Conservation (phyloP, 2,329 filamentous ascomycete species). For the Ilyonectria sp. region DNA sequence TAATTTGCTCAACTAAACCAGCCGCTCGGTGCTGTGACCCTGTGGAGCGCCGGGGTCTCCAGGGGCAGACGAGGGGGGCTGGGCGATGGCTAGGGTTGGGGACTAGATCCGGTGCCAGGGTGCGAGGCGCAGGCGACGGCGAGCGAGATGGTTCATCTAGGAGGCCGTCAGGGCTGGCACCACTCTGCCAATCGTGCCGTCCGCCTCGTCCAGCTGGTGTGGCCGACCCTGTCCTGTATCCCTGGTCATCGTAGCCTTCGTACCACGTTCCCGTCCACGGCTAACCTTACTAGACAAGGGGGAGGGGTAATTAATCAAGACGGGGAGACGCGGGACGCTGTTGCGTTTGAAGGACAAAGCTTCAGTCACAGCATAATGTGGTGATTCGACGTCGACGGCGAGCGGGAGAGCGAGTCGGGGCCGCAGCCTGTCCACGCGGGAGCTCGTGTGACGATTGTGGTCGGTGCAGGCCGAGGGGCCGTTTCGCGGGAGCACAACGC, state of each 20-base stretch:
- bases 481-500: slow-evolving; percentile 16
- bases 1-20: slow-evolving; percentile 46
- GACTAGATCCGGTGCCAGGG: slow-evolving; percentile 44
- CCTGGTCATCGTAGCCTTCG: slow-evolving; percentile 14
- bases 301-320: slow-evolving; percentile 27
- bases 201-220: slow-evolving; percentile 39
- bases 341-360: slow-evolving; percentile 18
- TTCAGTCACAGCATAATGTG: slow-evolving; percentile 5
- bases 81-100: slow-evolving; percentile 34
- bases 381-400: slow-evolving; percentile 20
- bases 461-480: slow-evolving; percentile 21
- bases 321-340: slow-evolving; percentile 9
- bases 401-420: neutral
- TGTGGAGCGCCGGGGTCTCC: slow-evolving; percentile 33
- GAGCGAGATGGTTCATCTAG: slow-evolving; percentile 35
- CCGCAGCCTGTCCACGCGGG: slow-evolving; percentile 15
- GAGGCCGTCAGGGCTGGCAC: slow-evolving; percentile 24
- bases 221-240: slow-evolving; percentile 10
- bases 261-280: slow-evolving; percentile 32
- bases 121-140: slow-evolving; percentile 29
- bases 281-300: slow-evolving; percentile 39
- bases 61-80: slow-evolving; percentile 26
- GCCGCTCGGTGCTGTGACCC: slow-evolving; percentile 47
- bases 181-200: slow-evolving; percentile 34
- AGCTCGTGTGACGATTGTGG: slow-evolving; percentile 28